These are phyloP conservation scores for Phytophthora macrochlamydospora DNA, from an alignment of 352 stramenopile genomes.

Conservation along the genomic window DNA sequence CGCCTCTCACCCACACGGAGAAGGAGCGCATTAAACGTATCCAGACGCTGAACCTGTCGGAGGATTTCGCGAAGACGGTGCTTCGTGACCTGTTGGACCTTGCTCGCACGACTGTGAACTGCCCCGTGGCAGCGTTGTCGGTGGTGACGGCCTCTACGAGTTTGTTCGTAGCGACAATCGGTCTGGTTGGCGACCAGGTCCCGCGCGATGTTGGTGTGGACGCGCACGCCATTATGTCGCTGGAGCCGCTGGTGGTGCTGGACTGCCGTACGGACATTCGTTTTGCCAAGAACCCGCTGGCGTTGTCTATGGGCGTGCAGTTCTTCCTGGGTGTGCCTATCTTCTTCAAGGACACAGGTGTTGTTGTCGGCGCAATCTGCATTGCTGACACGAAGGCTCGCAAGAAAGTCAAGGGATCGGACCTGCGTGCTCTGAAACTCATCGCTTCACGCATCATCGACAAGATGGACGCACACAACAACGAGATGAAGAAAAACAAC, in stretches of 20 bases:
- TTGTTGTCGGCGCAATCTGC: constrained; percentile 75
- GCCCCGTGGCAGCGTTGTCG: constrained; percentile 68
- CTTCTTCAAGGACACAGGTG: constrained; percentile 62
- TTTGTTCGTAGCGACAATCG: constrained; percentile 78
- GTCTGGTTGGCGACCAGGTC: constrained; percentile 77
- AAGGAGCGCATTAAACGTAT: constrained; percentile 61
- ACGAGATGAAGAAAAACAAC: constrained; percentile 30
- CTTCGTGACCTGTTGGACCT: constrained; percentile 79
- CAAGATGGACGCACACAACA: constrained; percentile 70
- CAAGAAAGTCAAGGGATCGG: constrained; percentile 64
- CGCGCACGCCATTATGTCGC: constrained; percentile 77
- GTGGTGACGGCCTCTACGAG: constrained; percentile 76
- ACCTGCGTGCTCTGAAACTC: constrained; percentile 70
- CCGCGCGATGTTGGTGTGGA: constrained; percentile 80
- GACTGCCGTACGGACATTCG: constrained; percentile 77
- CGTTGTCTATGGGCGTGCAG: constrained; percentile 70
- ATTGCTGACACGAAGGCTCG: constrained; percentile 71
- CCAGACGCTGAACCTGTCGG: constrained; percentile 72
- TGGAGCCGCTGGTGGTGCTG: constrained; percentile 73
- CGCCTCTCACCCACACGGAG: constrained; percentile 60
- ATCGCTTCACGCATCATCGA: constrained; percentile 72
- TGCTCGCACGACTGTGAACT: constrained; percentile 69
- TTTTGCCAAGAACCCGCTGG: constrained; percentile 80
- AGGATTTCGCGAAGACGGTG: constrained; percentile 76
- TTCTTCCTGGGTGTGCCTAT: constrained; percentile 83